Evolutionary conservation across 108 stramenopile genomes (phyloP).

Genomic region (Hondaea fermentalgiana): DNA sequence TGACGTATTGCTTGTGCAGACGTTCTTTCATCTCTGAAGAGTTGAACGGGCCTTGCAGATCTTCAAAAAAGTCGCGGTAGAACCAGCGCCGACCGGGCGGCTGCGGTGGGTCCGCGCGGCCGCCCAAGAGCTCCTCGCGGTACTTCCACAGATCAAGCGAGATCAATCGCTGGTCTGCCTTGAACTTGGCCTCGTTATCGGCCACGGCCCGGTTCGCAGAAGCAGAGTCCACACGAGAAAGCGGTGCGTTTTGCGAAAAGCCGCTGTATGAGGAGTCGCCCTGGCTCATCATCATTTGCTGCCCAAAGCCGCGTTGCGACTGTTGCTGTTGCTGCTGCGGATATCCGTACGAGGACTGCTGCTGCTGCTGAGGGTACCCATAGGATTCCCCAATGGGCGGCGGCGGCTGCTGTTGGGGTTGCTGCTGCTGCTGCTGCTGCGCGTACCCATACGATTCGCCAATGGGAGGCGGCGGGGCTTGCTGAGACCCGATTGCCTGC

Average conservation of each 20-base stretch:
- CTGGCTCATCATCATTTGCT: neutral
- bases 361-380: no score
- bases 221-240: no score
- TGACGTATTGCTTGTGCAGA: neutral
- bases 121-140: slow-evolving; percentile 5
- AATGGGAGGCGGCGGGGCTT: no score
- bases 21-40: neutral
- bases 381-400: no score
- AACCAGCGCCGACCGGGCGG: neutral
- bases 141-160: neutral
- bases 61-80: neutral
- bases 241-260: neutral
- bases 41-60: neutral
- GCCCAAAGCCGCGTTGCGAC: no score
- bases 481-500: neutral
- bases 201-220: neutral
- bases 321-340: no score
- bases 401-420: no score
- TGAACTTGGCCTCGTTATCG: slow-evolving; percentile 2
- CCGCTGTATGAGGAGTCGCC: neutral
- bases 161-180: neutral
- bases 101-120: neutral
- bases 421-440: no score
- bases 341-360: no score
- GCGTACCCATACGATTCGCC: no score